Evolutionary conservation across 2,329 filamentous ascomycete genomes (phyloP).

Genomic region (Incumbomyces delicatus): DNA sequence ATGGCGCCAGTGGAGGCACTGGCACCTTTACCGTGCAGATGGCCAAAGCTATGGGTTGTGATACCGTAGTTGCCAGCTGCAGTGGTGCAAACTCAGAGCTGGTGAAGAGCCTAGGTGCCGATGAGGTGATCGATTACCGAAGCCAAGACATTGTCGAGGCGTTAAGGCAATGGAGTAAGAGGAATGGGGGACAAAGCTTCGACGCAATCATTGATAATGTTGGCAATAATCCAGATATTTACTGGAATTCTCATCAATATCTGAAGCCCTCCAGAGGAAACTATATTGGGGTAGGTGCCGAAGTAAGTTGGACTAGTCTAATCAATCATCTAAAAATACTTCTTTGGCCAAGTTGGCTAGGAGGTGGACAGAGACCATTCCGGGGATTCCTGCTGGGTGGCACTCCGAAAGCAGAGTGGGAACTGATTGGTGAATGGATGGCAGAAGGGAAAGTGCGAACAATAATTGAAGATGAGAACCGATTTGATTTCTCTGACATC

Average conservation of each 20-base stretch:
- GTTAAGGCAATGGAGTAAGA: conserved; percentile 25
- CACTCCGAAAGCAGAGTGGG: conserved; percentile 36
- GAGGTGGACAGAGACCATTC: conserved; percentile 36
- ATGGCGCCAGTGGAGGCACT: conserved; percentile 51
- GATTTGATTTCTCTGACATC: conserved; percentile 43
- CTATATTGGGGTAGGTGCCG: conserved; percentile 42
- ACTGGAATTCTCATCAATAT: conserved; percentile 43
- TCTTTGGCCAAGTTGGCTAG: conserved; percentile 36
- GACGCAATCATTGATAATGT: conserved; percentile 50
- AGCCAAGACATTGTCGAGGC: conserved; percentile 35
- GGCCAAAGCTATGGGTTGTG: conserved; percentile 50
- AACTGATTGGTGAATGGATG: conserved; percentile 45
- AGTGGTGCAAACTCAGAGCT: conserved; percentile 48
- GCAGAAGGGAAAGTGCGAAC: conserved; percentile 46
- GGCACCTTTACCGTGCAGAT: conserved; percentile 54
- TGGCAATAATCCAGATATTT: conserved; percentile 42
- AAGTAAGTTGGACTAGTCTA: not conserved
- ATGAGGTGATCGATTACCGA: conserved; percentile 53
- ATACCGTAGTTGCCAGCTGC: conserved; percentile 48
- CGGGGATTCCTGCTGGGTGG: conserved; percentile 25
- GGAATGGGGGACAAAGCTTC: conserved; percentile 39
- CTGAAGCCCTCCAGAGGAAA: conserved; percentile 36
- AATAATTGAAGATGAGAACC: conserved; percentile 43
- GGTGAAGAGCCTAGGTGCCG: conserved; percentile 49
- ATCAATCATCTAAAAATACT: conserved; percentile 25